Conservation (phyloP, 1,284 basidiomycete genomes). For the Jaminaea rosea region DNA sequence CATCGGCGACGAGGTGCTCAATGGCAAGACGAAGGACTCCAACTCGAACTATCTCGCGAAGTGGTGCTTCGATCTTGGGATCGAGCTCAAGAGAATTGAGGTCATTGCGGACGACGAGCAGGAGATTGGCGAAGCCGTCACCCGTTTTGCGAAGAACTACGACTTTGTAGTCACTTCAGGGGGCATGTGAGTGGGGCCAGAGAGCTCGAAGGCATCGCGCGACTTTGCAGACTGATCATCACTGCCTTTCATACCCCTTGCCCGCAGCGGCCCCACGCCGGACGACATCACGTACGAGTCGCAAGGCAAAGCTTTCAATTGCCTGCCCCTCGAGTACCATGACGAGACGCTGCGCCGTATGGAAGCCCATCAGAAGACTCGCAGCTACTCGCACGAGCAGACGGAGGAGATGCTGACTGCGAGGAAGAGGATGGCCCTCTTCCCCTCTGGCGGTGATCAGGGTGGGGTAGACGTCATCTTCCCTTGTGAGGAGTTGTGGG, state of each 20-base stretch:
- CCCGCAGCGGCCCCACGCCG: conserved; percentile 36
- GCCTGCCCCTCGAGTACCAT: conserved; percentile 60
- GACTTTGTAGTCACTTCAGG: conserved; percentile 31
- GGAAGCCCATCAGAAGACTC: conserved; percentile 58
- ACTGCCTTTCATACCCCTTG: background rate
- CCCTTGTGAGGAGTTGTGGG: conserved; percentile 55
- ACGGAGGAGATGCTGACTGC: conserved; percentile 53
- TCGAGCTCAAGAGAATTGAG: conserved; percentile 57
- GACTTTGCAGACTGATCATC: too few relatives aligned
- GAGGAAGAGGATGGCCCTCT: conserved; percentile 39
- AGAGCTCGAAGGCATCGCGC: background rate
- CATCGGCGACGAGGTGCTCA: conserved; percentile 68
- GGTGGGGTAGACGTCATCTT: conserved; percentile 30
- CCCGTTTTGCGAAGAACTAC: conserved; percentile 61
- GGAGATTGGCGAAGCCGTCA: conserved; percentile 77
- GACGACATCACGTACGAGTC: conserved; percentile 70
- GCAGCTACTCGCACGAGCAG: conserved; percentile 57
- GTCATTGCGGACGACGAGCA: conserved; percentile 83
- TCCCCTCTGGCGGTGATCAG: conserved; percentile 43
- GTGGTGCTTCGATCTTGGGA: conserved; percentile 41
- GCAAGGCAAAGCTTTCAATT: conserved; percentile 71
- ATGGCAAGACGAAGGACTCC: conserved; percentile 76
- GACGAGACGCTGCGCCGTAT: conserved; percentile 72
- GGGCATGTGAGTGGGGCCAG: background rate
- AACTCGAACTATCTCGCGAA: conserved; percentile 58